Conservation (phyloP, 495 filamentous ascomycete species). For the Penicillium verhagenii region DNA sequence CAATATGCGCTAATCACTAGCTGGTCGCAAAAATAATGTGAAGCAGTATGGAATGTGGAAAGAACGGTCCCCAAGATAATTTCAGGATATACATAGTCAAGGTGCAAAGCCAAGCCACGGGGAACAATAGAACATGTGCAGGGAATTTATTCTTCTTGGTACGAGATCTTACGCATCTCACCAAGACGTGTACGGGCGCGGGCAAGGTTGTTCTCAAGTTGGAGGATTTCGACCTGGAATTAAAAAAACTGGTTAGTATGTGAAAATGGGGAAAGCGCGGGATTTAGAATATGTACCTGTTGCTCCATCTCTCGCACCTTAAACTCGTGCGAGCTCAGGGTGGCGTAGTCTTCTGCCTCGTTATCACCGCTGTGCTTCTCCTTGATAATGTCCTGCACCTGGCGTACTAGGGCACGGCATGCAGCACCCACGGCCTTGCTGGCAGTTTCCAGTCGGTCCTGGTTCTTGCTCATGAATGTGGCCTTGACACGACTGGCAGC, state of each 20-base stretch:
- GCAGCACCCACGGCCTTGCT: constrained; percentile 91
- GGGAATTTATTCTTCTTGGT: constrained; percentile 69
- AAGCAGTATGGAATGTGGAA: background rate
- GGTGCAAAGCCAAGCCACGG: background rate
- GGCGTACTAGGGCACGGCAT: constrained; percentile 82
- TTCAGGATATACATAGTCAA: constrained; percentile 4
- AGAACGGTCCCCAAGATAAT: background rate
- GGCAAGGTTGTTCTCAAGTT: constrained; percentile 86
- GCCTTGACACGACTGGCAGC: constrained; percentile 96
- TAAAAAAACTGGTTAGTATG: constrained; percentile 16
- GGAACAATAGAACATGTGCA: background rate
- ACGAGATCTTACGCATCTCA: constrained; percentile 98
- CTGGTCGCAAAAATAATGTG: background rate
- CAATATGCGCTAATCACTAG: background rate
- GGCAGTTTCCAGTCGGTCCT: constrained; percentile 85
- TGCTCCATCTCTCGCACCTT: constrained; percentile 99
- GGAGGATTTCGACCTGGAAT: constrained; percentile 89
- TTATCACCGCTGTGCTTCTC: constrained; percentile 74
- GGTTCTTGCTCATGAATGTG: constrained; percentile 93
- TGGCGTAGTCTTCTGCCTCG: constrained; percentile 79
- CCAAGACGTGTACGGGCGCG: constrained; percentile 80
- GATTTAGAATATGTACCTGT: constrained; percentile 65
- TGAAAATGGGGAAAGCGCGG: background rate
- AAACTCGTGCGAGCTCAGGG: constrained; percentile 89
- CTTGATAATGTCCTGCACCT: constrained; percentile 92